A percentile compares a stretch with the other conserved stretches of the same genome.
Evolutionary conservation across 495 filamentous ascomycete species (phyloP).

Genomic region (Lasiosphaeris hirsuta): DNA sequence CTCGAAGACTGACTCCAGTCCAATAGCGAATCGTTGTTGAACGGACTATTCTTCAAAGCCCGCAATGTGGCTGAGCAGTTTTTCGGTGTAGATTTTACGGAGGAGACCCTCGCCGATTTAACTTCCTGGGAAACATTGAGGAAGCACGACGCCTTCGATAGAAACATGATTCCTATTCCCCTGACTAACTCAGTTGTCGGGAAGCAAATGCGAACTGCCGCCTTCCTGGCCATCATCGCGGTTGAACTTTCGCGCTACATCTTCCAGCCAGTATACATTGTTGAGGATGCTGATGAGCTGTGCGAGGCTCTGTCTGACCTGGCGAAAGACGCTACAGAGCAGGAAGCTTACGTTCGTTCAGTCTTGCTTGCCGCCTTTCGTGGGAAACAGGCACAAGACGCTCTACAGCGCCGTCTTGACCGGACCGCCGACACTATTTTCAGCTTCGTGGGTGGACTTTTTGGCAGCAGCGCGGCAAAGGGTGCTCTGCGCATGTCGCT

Average conservation of each 20-base stretch:
- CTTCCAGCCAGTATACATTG: constrained; percentile 24
- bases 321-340: background rate
- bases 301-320: constrained; percentile 9
- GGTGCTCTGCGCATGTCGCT: background rate
- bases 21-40: background rate
- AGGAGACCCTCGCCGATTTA: background rate
- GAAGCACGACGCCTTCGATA: background rate
- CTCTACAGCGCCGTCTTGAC: background rate
- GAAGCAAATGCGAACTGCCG: constrained; percentile 25
- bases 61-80: constrained; percentile 4
- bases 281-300: constrained; percentile 2
- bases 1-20: background rate
- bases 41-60: constrained; percentile 5
- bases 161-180: constrained; percentile 15
- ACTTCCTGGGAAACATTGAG: constrained; percentile 2
- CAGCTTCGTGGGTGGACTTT: background rate
- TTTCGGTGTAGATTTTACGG: constrained; percentile 7
- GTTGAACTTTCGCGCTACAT: constrained; percentile 7
- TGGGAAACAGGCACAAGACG: background rate
- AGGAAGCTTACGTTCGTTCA: constrained; percentile 21
- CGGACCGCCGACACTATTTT: background rate
- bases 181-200: constrained; percentile 14
- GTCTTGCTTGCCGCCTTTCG: constrained; percentile 13
- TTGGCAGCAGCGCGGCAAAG: background rate
- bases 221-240: constrained; percentile 16